Evolutionary conservation across 73 alveolate genomes (phyloP), one percentile per base, ranked within the genome.

Genomic region (Tetrahymena malaccensis): DNA sequence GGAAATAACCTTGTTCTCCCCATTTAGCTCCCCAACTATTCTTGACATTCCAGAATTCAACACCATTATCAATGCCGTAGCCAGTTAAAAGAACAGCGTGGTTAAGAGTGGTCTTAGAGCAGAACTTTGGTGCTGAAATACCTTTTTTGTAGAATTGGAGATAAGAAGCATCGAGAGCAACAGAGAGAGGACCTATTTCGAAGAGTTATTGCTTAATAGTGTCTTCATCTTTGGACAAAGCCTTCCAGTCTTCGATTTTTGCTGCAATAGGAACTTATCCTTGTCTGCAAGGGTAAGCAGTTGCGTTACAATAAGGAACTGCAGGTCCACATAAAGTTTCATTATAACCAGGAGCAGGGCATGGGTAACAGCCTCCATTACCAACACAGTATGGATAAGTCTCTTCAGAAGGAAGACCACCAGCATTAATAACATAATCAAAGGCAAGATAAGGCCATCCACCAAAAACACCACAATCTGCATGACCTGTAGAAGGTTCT

Each of bases 11-110:
- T 40, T 58, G 27, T 21, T 43, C 97, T 94, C 98, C 98, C 98
- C 98, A 97, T 25, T 55, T 93, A 35, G 94, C 96, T 85, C 94
- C 95, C 98, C 98, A 97, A 33, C 97, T 96, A 50, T 97, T 97
- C 96, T 97, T 96, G 85, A 97, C 43, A 31, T 95, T 98, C 99
- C 99, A 98, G 96, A 94, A 98, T 94, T 98, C 98, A 22, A 94
- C n/a, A 85, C 93, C 89, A 57, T 84, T 93, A 43, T 83, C 85
- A 27, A 43, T 35, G n/a, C 89, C 85, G 85, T 85, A 83, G 33
- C 95, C 96, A 83, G 93, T 85, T 9, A 94, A 55, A 21, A 94
- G 85, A 70, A 94, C 96, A 15, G 96, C 96, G 27, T 94, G 96
- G 58, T 94, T 94, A 15, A 94, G 84, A 3, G 31, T 3, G 0